Evolutionary conservation across 192 early-diverging fungal genomes (phyloP).

Genomic region (Rhizophagus sp.): DNA sequence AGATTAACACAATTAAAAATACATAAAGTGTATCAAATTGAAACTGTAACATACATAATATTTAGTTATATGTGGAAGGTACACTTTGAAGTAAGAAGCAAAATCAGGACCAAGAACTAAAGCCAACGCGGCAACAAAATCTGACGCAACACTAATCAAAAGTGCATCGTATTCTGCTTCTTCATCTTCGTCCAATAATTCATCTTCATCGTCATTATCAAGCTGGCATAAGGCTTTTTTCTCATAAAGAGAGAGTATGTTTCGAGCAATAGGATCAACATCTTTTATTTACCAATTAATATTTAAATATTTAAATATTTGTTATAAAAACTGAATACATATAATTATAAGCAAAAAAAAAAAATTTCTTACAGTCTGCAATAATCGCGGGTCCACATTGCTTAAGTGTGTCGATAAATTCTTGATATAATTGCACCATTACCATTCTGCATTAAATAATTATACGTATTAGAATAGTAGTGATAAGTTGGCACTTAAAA

Average conservation of each 20-base stretch:
- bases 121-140: constrained; percentile 79
- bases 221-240: constrained; percentile 77
- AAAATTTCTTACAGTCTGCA: constrained; percentile 45
- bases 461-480: not conserved
- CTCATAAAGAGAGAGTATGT: constrained; percentile 59
- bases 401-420: constrained; percentile 69
- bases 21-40: not conserved
- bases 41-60: constrained; percentile 60
- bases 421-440: constrained; percentile 77
- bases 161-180: constrained; percentile 83
- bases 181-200: constrained; percentile 76
- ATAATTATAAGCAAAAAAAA: not conserved
- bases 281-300: not conserved
- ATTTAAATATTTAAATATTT: constrained; percentile 1
- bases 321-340: not conserved
- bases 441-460: constrained; percentile 70
- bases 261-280: constrained; percentile 15
- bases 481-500: not conserved
- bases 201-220: constrained; percentile 64
- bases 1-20: not conserved
- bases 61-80: constrained; percentile 77
- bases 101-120: constrained; percentile 75
- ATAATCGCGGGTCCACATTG: constrained; percentile 73
- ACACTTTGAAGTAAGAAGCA: constrained; percentile 71
- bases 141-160: constrained; percentile 76